Evolutionary conservation across 2,329 filamentous ascomycete genomes (phyloP), one percentile per base, ranked within the genome.

Genomic region (Oidium heveae): DNA sequence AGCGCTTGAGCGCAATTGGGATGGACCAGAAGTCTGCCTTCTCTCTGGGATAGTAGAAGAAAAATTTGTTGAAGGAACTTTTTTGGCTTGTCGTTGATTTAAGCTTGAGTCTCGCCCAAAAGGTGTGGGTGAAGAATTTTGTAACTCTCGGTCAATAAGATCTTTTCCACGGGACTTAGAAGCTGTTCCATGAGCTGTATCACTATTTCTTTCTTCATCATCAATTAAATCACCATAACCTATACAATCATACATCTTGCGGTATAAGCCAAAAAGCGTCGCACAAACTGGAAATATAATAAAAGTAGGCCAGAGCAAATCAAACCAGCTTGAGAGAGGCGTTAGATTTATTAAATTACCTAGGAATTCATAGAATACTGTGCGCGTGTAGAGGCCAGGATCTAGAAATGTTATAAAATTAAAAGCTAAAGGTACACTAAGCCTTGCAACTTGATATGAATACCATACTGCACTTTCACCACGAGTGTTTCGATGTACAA

Each of bases 401-500:
- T 84, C 83, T 22, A 95, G 69, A 65, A 96, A 89, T 0, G 89
- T 95, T 66, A 94, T 75, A 64, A 96, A 98, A 68, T 98, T 98
- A 75, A 94, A 98, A 4, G 85, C 81, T 9, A 98, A 74, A 0
- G 91, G 91, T 0, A 98, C 86, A 1, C 85, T 94, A 46, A 98
- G 77, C 63, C 88, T 86, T 53, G 91, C 89, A 12, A 95, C 84
- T 66, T 95, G 86, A 56, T 86, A 80, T 1, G 86, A 83, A 65
- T 96, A 98, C 87, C 93, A 98, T 61, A 89, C 93, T 0, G 91
- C 91, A 52, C 82, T 86, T 66, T 96, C 91, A 57, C 86, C 80
- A 56, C 93, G 89, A 0, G 91, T 98, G 64, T 94, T 91, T 56
- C 91, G 80, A 56, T 78, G 79, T 50, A 96, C 89, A 6, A 98